Conservation (phyloP, 352 stramenopile genomes). For the Phytopythium boreale region DNA sequence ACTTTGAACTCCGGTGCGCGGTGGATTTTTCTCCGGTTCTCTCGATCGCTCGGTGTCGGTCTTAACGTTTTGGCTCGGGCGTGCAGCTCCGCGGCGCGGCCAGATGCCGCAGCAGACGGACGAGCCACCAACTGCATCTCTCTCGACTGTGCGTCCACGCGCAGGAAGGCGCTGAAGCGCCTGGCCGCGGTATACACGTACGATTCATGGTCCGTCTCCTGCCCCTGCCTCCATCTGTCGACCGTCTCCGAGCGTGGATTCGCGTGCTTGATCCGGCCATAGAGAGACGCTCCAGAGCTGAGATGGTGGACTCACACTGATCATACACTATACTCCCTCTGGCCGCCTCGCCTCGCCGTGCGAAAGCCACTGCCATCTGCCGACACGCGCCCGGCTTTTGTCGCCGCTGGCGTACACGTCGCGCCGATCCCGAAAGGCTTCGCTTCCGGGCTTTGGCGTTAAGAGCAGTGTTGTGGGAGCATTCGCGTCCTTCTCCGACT, state of each 20-base stretch:
- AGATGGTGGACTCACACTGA: not conserved
- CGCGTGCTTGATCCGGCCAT: not conserved
- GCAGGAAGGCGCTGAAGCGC: not conserved
- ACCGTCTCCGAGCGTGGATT: not conserved
- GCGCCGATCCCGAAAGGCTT: not conserved
- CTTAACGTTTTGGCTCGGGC: not conserved
- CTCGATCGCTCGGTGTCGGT: not conserved
- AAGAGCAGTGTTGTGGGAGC: not conserved
- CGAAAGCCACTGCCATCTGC: not conserved
- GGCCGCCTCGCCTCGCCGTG: not conserved
- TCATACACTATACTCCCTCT: not conserved
- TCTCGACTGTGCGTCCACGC: not conserved
- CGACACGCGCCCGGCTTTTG: not conserved
- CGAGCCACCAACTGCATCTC: not conserved
- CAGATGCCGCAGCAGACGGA: constrained; percentile 1
- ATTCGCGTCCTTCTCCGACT: not conserved
- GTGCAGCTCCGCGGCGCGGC: not conserved
- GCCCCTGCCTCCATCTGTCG: not conserved
- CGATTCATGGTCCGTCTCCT: not conserved
- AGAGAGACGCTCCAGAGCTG: not conserved
- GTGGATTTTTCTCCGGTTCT: constrained; percentile 9
- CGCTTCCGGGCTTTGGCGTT: not conserved
- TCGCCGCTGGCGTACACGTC: not conserved
- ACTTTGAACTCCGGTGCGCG: not conserved
- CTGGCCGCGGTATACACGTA: not conserved